Percentiles rank a stretch among this genome's conserved stretches.
These are phyloP conservation scores for Xylaria castorea DNA, from an alignment of 495 filamentous ascomycete genomes.

Conservation along the genomic window DNA sequence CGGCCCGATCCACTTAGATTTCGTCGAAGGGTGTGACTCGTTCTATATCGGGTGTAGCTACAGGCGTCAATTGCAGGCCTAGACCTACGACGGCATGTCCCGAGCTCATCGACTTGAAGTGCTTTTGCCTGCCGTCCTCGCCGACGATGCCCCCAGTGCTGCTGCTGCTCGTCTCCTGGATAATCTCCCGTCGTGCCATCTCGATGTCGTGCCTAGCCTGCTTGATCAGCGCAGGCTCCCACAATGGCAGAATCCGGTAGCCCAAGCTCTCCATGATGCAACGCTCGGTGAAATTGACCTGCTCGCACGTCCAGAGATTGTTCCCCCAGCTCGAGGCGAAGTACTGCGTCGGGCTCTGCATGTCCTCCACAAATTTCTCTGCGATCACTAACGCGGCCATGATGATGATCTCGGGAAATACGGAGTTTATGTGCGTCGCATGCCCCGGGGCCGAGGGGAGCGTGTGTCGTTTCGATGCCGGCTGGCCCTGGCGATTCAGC, in stretches of 20 bases:
- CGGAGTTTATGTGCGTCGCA: slow-evolving; percentile 59
- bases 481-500: slow-evolving; percentile 34
- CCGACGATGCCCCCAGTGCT: slow-evolving; percentile 16
- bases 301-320: slow-evolving; percentile 57
- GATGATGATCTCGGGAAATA: slow-evolving; percentile 60
- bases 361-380: slow-evolving; percentile 61
- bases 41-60: slow-evolving; percentile 48
- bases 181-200: slow-evolving; percentile 53
- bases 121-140: slow-evolving; percentile 38
- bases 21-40: slow-evolving; percentile 27
- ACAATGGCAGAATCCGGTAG: slow-evolving; percentile 59
- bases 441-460: slow-evolving; percentile 47
- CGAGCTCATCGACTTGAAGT: slow-evolving; percentile 49
- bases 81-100: slow-evolving; percentile 46
- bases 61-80: slow-evolving; percentile 50
- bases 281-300: slow-evolving; percentile 61
- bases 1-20: slow-evolving; percentile 18
- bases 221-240: slow-evolving; percentile 52
- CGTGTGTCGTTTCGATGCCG: slow-evolving; percentile 51
- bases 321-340: slow-evolving; percentile 54
- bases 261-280: slow-evolving; percentile 62
- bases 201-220: slow-evolving; percentile 61
- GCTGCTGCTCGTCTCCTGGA: slow-evolving; percentile 32
- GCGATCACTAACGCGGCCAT: slow-evolving; percentile 58
- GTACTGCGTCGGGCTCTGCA: slow-evolving; percentile 49